Evolutionary conservation across 352 stramenopile genomes (phyloP).

Genomic region (Globisporangium heterothallicum): DNA sequence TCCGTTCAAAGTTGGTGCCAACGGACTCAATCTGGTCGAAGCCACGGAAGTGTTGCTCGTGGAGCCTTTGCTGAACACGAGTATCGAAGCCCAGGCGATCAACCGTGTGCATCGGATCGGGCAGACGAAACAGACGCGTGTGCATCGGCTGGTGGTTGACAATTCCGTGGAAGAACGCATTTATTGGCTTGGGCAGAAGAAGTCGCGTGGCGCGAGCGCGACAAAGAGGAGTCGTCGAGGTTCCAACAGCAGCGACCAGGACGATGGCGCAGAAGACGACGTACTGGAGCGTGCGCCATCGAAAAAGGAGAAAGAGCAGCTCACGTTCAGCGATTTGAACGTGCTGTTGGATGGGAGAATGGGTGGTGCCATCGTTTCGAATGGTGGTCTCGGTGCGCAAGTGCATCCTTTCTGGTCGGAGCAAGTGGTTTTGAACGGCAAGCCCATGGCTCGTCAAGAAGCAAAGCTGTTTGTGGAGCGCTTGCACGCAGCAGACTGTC

Average conservation of each 20-base stretch:
- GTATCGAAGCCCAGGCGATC: slow-evolving; percentile 85
- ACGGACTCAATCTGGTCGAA: slow-evolving; percentile 91
- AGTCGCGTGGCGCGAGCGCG: background rate
- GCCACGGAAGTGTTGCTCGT: slow-evolving; percentile 90
- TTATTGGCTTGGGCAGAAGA: slow-evolving; percentile 40
- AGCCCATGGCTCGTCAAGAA: slow-evolving; percentile 18
- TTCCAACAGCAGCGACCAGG: background rate
- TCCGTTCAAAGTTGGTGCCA: slow-evolving; percentile 85
- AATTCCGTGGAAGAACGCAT: slow-evolving; percentile 89
- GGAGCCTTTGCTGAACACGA: slow-evolving; percentile 85
- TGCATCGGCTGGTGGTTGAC: slow-evolving; percentile 88
- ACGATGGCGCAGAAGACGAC: slow-evolving; percentile 7
- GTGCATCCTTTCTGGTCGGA: slow-evolving; percentile 40
- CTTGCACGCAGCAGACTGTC: slow-evolving; percentile 25
- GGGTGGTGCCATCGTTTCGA: no score
- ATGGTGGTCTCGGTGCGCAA: background rate
- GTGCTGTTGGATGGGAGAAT: slow-evolving; percentile 25
- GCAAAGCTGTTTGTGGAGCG: slow-evolving; percentile 35
- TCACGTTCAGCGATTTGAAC: slow-evolving; percentile 49
- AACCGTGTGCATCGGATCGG: slow-evolving; percentile 90
- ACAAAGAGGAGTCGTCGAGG: background rate
- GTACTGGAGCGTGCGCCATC: slow-evolving; percentile 30
- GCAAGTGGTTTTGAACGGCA: slow-evolving; percentile 34
- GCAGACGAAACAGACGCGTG: slow-evolving; percentile 72
- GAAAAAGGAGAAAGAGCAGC: slow-evolving; percentile 45